Evolutionary conservation across 345 rosid genomes (phyloP), one percentile per base, ranked within the genome.

Genomic region (Linum tenue): DNA sequence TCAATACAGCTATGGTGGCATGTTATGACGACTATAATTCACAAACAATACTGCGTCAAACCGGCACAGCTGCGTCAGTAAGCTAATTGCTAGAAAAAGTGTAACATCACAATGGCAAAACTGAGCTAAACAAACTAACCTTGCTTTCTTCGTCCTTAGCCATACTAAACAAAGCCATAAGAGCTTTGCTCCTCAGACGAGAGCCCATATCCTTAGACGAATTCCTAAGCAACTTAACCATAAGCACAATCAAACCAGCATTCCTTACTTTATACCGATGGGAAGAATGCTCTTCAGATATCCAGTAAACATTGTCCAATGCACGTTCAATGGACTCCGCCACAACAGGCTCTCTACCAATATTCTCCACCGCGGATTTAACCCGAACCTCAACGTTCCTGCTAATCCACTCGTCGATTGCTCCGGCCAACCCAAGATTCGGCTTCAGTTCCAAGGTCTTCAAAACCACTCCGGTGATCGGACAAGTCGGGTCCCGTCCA

Each of bases 71-170:
- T 22, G 31, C 31, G 31, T 22, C 31, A 22, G 3, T 57, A 57
- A 57, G 16, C 11, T 16, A 35, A 17, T 17, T 4, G 44, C 44
- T 8, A 41, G 9, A 41, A 41, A 41, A 4, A 41, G 9, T 4
- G 44, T 41, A 41, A 41, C 6, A 41, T 4, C 9, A 8, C 5
- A 4, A 41, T 41, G 5, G 6, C 44, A 41, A 41, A 4, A 41
- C 44, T 8, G 9, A 41, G 44, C 53, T 9, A 48, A 48, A 5
- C 12, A 48, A 57, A 61, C 76, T 16, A 7, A 80, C 84, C 81
- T 73, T 81, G 72, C 80, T 75, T 64, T 81, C 82, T 71, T 81
- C 82, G 62, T 81, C 80, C 72, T 75, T 75, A 39, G 75, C 68
- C 80, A 81, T 68, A 76, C 75, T 69, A 60, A 73, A 76, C 69